Percentiles rank a stretch among this genome's conserved stretches.
Conservation (phyloP, 257 asterid species). For the Leonotis leonurus region DNA sequence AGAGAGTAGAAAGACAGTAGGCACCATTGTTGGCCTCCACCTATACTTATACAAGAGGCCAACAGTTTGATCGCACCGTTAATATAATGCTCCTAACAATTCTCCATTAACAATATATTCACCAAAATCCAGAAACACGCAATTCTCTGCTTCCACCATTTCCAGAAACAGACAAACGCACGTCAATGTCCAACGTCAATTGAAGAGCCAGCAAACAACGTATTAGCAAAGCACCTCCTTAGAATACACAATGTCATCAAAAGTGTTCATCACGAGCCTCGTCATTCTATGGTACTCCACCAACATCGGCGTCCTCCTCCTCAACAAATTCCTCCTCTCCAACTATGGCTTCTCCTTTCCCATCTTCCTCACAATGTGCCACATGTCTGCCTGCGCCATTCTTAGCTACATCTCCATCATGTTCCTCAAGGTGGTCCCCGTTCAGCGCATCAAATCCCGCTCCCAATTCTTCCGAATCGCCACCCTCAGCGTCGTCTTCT, state of each 20-base stretch:
- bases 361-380: conserved; percentile 94
- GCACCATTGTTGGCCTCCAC: background rate
- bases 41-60: background rate
- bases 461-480: conserved; percentile 68
- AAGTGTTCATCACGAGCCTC: conserved; percentile 43
- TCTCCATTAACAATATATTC: no score
- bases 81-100: no score
- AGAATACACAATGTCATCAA: conserved; percentile 29
- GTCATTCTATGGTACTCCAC: conserved; percentile 70
- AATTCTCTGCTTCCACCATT: background rate
- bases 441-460: conserved; percentile 77
- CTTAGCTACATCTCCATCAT: conserved; percentile 79
- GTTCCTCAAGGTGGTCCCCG: conserved; percentile 65
- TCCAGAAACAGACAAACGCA: no score
- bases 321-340: conserved; percentile 82
- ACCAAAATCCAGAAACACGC: background rate
- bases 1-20: no score
- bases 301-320: conserved; percentile 88
- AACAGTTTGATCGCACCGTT: no score
- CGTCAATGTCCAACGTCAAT: background rate
- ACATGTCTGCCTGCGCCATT: conserved; percentile 91
- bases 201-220: background rate
- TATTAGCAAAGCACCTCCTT: background rate
- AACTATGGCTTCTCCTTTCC: conserved; percentile 78
- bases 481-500: conserved; percentile 75